Percentiles rank a stretch among this genome's conserved stretches.
Conservation (phyloP, 1,284 basidiomycete genomes). For the Fereydounia khargensis region DNA sequence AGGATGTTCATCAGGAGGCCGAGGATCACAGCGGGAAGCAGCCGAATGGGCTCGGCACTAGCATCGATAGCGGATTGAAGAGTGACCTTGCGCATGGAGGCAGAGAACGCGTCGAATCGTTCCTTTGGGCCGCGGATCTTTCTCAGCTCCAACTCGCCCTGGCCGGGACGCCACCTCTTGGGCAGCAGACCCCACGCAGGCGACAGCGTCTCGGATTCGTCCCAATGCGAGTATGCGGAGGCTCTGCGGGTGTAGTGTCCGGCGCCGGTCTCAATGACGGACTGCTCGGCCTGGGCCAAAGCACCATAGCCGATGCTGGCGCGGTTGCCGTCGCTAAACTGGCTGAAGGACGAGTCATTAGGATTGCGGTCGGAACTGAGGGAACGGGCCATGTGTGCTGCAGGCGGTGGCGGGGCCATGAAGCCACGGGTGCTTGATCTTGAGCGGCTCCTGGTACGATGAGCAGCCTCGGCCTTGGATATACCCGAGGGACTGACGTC, state of each 20-base stretch:
- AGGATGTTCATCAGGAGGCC: constrained; percentile 86
- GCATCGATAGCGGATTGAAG: constrained; percentile 32
- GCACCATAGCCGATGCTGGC: constrained; percentile 42
- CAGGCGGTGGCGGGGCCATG: too few relatives aligned
- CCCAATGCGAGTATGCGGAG: constrained; percentile 15
- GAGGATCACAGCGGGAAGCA: constrained; percentile 74
- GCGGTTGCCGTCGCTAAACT: constrained; percentile 16
- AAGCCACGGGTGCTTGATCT: background rate
- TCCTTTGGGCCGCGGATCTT: constrained; percentile 3
- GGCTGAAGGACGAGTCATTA: constrained; percentile 12
- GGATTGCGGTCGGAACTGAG: background rate
- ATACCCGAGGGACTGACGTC: too few relatives aligned
- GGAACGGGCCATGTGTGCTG: too few relatives aligned
- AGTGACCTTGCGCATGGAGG: constrained; percentile 24
- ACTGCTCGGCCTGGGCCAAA: constrained; percentile 39
- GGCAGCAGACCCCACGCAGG: constrained; percentile 28
- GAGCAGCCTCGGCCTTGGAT: too few relatives aligned
- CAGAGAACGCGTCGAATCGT: constrained; percentile 6
- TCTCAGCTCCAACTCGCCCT: constrained; percentile 8
- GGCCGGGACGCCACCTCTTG: constrained; percentile 14
- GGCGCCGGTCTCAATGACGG: constrained; percentile 12
- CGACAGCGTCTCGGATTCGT: constrained; percentile 12
- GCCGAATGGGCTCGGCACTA: constrained; percentile 40
- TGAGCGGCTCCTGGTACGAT: background rate
- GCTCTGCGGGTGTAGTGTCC: constrained; percentile 10